Evolutionary conservation across 805 yeast species (phyloP).

Genomic region (Candida rishiriensis): DNA sequence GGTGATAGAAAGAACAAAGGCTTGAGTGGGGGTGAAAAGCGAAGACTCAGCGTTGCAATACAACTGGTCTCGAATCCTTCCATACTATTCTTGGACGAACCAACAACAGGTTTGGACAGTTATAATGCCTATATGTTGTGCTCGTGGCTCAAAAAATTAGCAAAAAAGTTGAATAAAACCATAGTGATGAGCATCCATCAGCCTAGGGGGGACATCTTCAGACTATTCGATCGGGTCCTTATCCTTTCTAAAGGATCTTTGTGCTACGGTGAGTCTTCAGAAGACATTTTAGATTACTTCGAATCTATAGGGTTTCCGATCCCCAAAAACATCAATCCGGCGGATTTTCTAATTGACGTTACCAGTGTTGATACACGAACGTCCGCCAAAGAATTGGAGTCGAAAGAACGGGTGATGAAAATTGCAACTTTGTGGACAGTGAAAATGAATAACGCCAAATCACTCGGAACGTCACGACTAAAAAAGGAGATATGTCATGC

Average conservation of each 20-base stretch:
- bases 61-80: constrained; percentile 76
- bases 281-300: constrained; percentile 46
- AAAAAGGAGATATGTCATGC: not conserved
- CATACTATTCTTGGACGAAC: constrained; percentile 75
- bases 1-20: constrained; percentile 52
- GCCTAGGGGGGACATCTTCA: constrained; percentile 74
- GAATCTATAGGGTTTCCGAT: constrained; percentile 37
- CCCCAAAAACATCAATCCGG: constrained; percentile 52
- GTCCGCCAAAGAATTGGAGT: constrained; percentile 29
- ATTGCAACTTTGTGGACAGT: constrained; percentile 37
- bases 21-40: constrained; percentile 80
- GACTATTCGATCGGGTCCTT: constrained; percentile 62
- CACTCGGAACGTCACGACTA: not conserved
- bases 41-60: constrained; percentile 73
- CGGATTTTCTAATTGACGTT: constrained; percentile 54
- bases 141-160: constrained; percentile 53
- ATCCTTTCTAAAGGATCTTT: constrained; percentile 60
- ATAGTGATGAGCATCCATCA: constrained; percentile 77
- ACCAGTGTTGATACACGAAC: constrained; percentile 52
- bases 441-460: constrained; percentile 12
- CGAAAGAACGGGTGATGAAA: constrained; percentile 29
- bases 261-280: constrained; percentile 41
- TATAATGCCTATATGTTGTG: constrained; percentile 66
- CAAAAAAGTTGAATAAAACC: constrained; percentile 55
- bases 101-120: constrained; percentile 84